phyloP scores from a whole-genome alignment of 1,284 basidiomycete species.

The Apiotrichum brassicae region DNA sequence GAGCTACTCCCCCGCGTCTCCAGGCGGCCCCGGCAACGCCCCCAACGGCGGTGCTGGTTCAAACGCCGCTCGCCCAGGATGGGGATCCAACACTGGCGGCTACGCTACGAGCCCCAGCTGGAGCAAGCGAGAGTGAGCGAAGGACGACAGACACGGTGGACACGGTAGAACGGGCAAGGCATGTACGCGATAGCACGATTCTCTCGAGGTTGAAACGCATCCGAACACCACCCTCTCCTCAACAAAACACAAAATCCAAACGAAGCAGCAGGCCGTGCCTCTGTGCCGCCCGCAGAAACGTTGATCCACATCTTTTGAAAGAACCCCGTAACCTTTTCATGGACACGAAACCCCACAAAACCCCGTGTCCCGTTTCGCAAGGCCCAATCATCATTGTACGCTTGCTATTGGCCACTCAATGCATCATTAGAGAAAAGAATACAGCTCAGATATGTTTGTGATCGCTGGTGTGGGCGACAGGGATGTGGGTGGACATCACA shows the following conservation, averaged over 20 bases:
- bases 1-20: slow-evolving; percentile 57
- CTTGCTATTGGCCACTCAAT: slow-evolving; percentile 3
- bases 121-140: slow-evolving; percentile 14
- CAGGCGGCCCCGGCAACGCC: slow-evolving; percentile 43
- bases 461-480: too few species aligned
- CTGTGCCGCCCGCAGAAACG: too few species aligned
- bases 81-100: slow-evolving; percentile 8
- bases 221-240: too few species aligned
- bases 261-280: too few species aligned
- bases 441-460: too few species aligned
- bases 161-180: too few species aligned
- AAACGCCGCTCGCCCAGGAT: slow-evolving; percentile 6
- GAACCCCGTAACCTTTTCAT: neutral
- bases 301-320: neutral
- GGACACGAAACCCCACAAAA: neutral
- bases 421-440: slow-evolving; percentile 4
- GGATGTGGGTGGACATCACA: neutral
- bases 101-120: slow-evolving; percentile 18
- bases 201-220: too few species aligned
- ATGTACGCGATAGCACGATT: too few species aligned
- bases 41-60: slow-evolving; percentile 7
- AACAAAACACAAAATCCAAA: too few species aligned
- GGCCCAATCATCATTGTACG: slow-evolving; percentile 8
- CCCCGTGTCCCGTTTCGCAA: neutral
- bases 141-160: too few species aligned